A percentile compares a stretch with the other conserved stretches of the same genome.
phyloP scores from a whole-genome alignment of 1,139 yeast genomes.

The Debaryomyces udenii region DNA sequence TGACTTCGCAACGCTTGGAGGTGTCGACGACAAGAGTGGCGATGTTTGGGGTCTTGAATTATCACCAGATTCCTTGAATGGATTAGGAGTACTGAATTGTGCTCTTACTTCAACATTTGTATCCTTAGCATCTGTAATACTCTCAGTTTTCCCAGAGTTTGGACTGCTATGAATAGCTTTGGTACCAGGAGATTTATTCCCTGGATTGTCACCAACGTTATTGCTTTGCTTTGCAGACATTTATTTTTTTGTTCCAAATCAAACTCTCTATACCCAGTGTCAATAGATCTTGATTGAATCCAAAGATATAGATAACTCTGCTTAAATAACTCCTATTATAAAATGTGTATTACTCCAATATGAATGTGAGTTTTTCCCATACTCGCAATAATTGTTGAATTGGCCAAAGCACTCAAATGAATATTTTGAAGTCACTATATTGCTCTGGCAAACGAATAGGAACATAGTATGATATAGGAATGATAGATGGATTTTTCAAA shows the following conservation, averaged over 20 bases:
- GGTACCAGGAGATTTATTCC: conserved; percentile 6
- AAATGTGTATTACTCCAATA: neutral
- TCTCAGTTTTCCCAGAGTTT: conserved; percentile 5
- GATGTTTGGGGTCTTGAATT: conserved; percentile 51
- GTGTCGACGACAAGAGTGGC: conserved; percentile 77
- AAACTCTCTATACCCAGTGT: neutral
- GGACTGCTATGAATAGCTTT: conserved; percentile 6
- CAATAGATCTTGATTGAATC: conserved; percentile 2
- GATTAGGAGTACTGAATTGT: conserved; percentile 13
- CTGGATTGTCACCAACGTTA: conserved; percentile 3
- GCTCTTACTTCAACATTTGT: conserved; percentile 17
- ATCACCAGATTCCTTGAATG: conserved; percentile 4
- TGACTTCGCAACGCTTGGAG: conserved; percentile 87
- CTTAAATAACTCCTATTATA: neutral
- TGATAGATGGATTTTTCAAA: conserved; percentile 35
- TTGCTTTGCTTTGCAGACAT: conserved; percentile 8
- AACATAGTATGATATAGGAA: conserved; percentile 1
- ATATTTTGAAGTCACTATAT: neutral
- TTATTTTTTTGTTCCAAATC: neutral
- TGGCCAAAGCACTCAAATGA: conserved; percentile 5
- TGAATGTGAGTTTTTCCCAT: conserved; percentile 1
- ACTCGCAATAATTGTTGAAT: conserved; percentile 7
- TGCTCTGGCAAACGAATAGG: too few relatives aligned
- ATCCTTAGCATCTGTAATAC: conserved; percentile 7
- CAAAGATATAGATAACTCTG: neutral